phyloP scores from a whole-genome alignment of 2,329 filamentous ascomycete species.

The Talaromyces funiculosus region DNA sequence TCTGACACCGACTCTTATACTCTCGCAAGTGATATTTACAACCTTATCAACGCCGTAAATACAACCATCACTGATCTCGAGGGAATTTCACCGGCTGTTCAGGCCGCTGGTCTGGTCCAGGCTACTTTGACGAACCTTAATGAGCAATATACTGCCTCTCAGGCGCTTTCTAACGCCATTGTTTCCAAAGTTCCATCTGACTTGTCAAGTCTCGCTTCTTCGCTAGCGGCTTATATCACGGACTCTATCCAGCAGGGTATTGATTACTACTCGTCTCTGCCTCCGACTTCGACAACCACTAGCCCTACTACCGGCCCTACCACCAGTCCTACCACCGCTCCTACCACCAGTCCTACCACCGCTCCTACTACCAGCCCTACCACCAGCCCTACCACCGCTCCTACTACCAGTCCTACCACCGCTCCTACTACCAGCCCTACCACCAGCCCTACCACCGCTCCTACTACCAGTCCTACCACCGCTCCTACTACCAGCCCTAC shows the following conservation, averaged over 20 bases:
- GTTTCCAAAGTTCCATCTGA: not conserved
- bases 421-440: not conserved
- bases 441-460: not conserved
- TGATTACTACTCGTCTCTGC: slow-evolving; percentile 19
- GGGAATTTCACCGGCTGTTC: not conserved
- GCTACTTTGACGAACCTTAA: slow-evolving; percentile 17
- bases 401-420: not conserved
- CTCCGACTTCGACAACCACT: not conserved
- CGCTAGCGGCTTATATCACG: slow-evolving; percentile 26
- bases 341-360: not conserved
- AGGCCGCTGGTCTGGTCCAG: not conserved
- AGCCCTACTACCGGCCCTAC: not conserved
- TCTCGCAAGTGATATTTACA: not conserved
- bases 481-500: too few relatives aligned
- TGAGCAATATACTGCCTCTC: slow-evolving; percentile 23
- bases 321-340: not conserved
- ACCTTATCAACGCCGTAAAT: slow-evolving; percentile 4
- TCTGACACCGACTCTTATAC: slow-evolving; percentile 7
- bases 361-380: not conserved
- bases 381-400: not conserved
- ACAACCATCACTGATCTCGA: slow-evolving; percentile 4
- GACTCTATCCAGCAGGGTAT: slow-evolving; percentile 27
- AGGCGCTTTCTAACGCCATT: not conserved
- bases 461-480: not conserved
- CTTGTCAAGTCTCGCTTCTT: not conserved